Evolutionary conservation across 805 yeast genomes (phyloP).

Genomic region (Candida fluviatilis): DNA sequence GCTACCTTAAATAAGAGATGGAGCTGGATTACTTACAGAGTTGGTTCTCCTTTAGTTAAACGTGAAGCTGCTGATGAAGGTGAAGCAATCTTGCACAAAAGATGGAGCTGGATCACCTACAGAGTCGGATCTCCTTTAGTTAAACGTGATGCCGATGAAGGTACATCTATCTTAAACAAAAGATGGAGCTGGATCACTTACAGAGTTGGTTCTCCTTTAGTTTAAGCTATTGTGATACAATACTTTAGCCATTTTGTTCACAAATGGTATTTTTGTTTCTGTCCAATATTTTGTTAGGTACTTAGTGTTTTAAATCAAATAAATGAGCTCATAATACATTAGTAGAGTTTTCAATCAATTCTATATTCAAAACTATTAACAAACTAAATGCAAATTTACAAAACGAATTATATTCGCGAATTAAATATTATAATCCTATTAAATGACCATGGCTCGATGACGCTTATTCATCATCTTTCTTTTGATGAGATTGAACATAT

Average conservation of each 20-base stretch:
- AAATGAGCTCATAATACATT: background rate
- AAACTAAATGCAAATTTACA: background rate
- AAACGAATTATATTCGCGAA: background rate
- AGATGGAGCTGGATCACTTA: constrained; percentile 4
- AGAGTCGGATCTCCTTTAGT: constrained; percentile 3
- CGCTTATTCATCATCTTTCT: background rate
- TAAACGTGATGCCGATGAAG: constrained; percentile 3
- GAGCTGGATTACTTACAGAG: constrained; percentile 3
- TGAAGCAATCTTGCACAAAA: constrained; percentile 1
- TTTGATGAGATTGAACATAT: constrained; percentile 42
- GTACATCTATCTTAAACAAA: background rate
- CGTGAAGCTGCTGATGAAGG: constrained; percentile 2
- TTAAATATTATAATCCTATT: background rate
- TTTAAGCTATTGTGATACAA: background rate
- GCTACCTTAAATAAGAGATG: constrained; percentile 1
- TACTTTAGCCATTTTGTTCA: background rate
- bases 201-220: constrained; percentile 4
- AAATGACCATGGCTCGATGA: background rate
- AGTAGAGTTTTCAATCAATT: background rate
- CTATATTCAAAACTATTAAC: constrained; percentile 1
- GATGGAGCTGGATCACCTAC: constrained; percentile 4
- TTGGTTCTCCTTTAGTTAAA: constrained; percentile 3
- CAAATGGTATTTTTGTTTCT: background rate
- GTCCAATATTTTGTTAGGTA: background rate
- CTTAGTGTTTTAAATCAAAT: background rate